Evolutionary conservation across 768 basidiomycete genomes (phyloP), one percentile per base, ranked within the genome.

Genomic region (Stropharia rugosoannulata): DNA sequence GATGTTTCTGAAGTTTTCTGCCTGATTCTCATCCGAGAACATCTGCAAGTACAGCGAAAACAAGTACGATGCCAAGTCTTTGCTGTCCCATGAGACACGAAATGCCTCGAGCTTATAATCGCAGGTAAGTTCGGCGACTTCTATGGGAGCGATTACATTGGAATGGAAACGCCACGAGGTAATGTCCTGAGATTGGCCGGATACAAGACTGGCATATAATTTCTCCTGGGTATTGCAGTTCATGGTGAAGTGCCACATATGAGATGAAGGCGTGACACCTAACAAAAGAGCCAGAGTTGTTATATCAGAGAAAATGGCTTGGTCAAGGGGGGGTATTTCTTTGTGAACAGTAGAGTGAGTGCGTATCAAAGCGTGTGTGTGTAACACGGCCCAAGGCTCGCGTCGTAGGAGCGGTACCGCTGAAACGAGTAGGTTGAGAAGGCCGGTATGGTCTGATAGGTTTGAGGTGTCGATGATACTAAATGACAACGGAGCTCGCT

Each of bases 401-500:
- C 51, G 48, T 15, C 66, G 66, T 6, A 81, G 66, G 5, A 83
- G 60, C 1, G 79, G 80, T 1, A 70, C 53, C 0, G 73, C 61
- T 3, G 67, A 66, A 32, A 73, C 49, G 4, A 83, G 62, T 40
- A 81, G 51, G 50, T 82, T 83, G 16, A 82, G 56, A 10, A 80
- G 62, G 0, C 80, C 81, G n/a, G 77, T 27, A 59, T 79, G 78
- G 59, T 83, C 80, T 1, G 66, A 58, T 25, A 83, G 66, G 55
- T 82, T 81, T 16, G 80, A 81, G 0, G 80, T 76, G 35, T 83
- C 79, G 36, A 83, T 76, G 51, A 78, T 69, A 55, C 76, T 68
- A 59, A 81, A 83, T 1, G 54, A 44, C 8, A 64, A 35, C 1
- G 80, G 79, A 2, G 75, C 71, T 27, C 55, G 25, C 32, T 32